These are phyloP conservation scores for Neoboletus subvelutipes DNA, from an alignment of 768 basidiomycete species.

Conservation along the genomic window DNA sequence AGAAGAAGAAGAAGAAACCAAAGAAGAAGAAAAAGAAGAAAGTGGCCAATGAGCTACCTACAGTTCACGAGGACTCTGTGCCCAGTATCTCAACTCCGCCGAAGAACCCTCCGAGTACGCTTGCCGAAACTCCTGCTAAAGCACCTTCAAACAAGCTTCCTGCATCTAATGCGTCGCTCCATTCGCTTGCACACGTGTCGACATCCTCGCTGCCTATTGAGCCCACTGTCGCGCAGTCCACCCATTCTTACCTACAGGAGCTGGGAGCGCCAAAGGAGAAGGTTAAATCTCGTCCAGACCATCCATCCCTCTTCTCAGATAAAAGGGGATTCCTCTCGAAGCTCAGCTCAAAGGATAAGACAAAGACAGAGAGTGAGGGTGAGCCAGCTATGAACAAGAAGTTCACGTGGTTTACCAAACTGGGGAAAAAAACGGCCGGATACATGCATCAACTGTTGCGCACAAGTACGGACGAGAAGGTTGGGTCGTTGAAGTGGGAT, in stretches of 20 bases:
- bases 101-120: slow-evolving; percentile 16
- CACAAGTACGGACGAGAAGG: slow-evolving; percentile 53
- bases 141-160: slow-evolving; percentile 6
- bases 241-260: slow-evolving; percentile 65
- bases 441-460: slow-evolving; percentile 67
- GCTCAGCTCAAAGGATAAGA: slow-evolving; percentile 37
- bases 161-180: slow-evolving; percentile 17
- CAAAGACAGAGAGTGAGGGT: slow-evolving; percentile 33
- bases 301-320: slow-evolving; percentile 49
- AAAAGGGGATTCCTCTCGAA: slow-evolving; percentile 51
- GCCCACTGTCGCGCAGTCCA: slow-evolving; percentile 61
- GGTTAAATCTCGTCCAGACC: slow-evolving; percentile 66
- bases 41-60: slow-evolving; percentile 12
- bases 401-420: slow-evolving; percentile 53
- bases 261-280: slow-evolving; percentile 55
- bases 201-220: slow-evolving; percentile 45
- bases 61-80: slow-evolving; percentile 23
- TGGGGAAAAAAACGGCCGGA: slow-evolving; percentile 57
- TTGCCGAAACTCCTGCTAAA: slow-evolving; percentile 28
- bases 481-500: slow-evolving; percentile 77
- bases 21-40: slow-evolving; percentile 78
- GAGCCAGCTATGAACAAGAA: slow-evolving; percentile 35
- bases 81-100: slow-evolving; percentile 18
- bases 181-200: slow-evolving; percentile 33
- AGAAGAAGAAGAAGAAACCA: slow-evolving; percentile 64